A percentile compares a stretch with the other conserved stretches of the same genome.
Conservation (phyloP, 176 grass and related monocot species). For the Lolium rigidum region DNA sequence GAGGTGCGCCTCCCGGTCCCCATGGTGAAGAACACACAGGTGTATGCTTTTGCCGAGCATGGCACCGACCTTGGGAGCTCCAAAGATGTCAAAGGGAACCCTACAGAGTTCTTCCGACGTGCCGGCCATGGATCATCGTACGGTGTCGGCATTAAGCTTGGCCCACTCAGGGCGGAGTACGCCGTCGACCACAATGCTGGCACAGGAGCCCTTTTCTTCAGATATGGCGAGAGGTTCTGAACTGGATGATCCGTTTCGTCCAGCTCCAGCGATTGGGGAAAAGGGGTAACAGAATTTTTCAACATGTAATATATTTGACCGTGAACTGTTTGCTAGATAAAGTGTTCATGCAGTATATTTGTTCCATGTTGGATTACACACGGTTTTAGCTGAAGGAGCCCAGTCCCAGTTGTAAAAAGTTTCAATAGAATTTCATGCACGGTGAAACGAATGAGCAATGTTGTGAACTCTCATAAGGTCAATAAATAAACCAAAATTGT, state of each 20-base stretch:
- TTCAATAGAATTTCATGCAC: not conserved
- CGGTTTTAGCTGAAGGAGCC: not conserved
- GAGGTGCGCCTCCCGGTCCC: slow-evolving; percentile 72
- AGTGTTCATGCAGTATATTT: not conserved
- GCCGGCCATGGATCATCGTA: slow-evolving; percentile 89
- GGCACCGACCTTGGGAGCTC: slow-evolving; percentile 94
- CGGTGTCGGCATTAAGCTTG: slow-evolving; percentile 82
- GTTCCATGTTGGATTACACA: not conserved
- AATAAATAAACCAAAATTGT: slow-evolving; percentile 28
- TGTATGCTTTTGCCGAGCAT: slow-evolving; percentile 88
- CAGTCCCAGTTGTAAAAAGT: not conserved
- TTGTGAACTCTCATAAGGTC: slow-evolving; percentile 25
- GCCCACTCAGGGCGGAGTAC: slow-evolving; percentile 85
- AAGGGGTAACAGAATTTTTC: not conserved
- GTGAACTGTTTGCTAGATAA: not conserved
- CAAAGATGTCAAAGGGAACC: slow-evolving; percentile 96
- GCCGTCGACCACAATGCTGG: slow-evolving; percentile 89
- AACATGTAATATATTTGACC: not conserved
- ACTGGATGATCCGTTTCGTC: not conserved
- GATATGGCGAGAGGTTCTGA: slow-evolving; percentile 94
- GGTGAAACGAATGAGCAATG: not conserved
- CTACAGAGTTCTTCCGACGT: slow-evolving; percentile 86
- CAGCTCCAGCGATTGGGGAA: not conserved
- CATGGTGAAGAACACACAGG: slow-evolving; percentile 66
- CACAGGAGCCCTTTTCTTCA: slow-evolving; percentile 80